Conservation (phyloP, 306 rosid genomes). For the Gastrolobium bilobum region DNA sequence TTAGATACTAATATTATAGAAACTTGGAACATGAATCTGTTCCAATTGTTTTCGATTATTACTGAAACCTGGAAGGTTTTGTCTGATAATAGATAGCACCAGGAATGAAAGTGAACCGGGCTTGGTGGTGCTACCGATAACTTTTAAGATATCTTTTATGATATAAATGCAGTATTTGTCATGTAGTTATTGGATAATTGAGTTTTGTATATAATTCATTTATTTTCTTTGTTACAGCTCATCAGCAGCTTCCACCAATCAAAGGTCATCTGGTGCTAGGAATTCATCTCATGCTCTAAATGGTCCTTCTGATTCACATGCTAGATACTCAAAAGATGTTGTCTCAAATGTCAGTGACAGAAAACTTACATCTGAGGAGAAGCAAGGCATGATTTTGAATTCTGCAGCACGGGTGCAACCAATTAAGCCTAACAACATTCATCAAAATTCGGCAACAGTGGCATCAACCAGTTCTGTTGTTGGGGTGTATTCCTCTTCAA, state of each 20-base stretch:
- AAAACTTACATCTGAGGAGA: conserved; percentile 64
- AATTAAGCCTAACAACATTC: conserved; percentile 62
- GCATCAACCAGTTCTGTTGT: conserved; percentile 77
- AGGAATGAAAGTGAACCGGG: not conserved
- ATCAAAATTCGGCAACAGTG: conserved; percentile 57
- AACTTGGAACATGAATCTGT: no score
- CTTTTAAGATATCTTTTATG: not conserved
- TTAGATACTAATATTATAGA: no score
- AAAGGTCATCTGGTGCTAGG: conserved; percentile 65
- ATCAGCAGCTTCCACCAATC: conserved; percentile 61
- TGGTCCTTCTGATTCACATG: conserved; percentile 66
- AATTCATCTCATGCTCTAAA: conserved; percentile 59
- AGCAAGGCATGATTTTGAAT: conserved; percentile 55
- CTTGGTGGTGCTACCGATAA: not conserved
- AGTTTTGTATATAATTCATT: conserved; percentile 26
- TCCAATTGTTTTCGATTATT: no score
- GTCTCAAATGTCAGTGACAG: conserved; percentile 50
- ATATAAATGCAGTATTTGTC: conserved; percentile 10
- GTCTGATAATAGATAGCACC: not conserved
- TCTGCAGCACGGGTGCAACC: conserved; percentile 58
- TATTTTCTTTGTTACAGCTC: conserved; percentile 57
- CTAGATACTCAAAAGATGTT: conserved; percentile 56
- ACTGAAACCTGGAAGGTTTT: not conserved
- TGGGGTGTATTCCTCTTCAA: conserved; percentile 93
- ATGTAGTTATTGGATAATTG: conserved; percentile 23